Percentiles rank a stretch among this genome's conserved stretches.
These are phyloP conservation scores for Citropsis articulata DNA, from an alignment of 345 rosid species.

Conservation along the genomic window DNA sequence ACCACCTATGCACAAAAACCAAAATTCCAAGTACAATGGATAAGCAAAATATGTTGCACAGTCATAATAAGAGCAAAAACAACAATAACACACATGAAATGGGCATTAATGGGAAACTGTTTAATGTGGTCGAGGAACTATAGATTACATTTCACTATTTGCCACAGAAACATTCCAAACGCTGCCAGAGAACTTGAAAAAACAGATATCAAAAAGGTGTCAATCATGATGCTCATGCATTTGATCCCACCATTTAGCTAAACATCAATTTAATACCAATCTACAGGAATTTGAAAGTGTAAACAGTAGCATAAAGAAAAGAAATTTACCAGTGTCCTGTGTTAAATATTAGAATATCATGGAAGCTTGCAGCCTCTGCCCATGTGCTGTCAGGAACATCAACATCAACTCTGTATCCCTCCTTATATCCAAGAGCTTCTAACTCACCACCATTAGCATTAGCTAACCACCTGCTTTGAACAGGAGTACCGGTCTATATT, in stretches of 20 bases:
- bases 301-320: neutral
- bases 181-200: neutral
- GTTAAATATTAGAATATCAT: conserved; percentile 69
- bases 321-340: conserved; percentile 84
- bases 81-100: neutral
- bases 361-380: conserved; percentile 73
- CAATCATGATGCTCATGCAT: neutral
- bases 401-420: conserved; percentile 85
- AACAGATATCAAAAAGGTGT: neutral
- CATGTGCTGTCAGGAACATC: conserved; percentile 90
- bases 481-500: neutral
- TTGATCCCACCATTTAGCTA: neutral
- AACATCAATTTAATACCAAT: neutral
- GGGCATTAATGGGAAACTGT: neutral
- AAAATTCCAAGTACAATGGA: conserved; percentile 8
- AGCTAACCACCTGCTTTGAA: conserved; percentile 66
- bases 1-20: conserved; percentile 60
- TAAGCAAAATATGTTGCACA: neutral
- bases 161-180: neutral
- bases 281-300: neutral
- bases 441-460: conserved; percentile 60
- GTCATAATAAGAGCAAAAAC: neutral
- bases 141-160: neutral
- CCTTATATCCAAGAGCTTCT: conserved; percentile 79
- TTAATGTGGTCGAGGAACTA: neutral